Base-by-base conservation (phyloP, 2,329 filamentous ascomycete genomes). In the Cladosporium sp. region DNA sequence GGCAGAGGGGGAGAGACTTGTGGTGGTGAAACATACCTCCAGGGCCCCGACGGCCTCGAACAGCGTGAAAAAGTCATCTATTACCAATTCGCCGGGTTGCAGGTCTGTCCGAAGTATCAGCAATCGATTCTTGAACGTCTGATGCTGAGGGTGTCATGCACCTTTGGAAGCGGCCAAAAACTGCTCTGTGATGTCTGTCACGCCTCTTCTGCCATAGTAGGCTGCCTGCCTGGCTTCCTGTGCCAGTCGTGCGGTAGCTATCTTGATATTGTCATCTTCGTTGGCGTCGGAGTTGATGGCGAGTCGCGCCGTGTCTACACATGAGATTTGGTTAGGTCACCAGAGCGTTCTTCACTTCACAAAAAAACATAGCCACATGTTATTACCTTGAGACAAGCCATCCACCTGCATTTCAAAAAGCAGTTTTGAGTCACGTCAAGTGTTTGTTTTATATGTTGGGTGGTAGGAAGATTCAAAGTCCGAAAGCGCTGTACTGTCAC, bases 21-120 rank as follows among this genome's bases (percentile, higher is more conserved):
- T 19, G 11, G 18, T 4, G 17, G 7, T 8, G 24, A 2, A 17
- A 51, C 56, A 29, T 67, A 77, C 74, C 80, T 93, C 88, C 18
- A 93, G 77, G 59, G 88, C 88, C 55, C 89, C 88, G 59, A 99
- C 93, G 43, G 91, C 86, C 72, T 97, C 93, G 60, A 96, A 96
- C 4, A 99, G 78, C 1, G 90, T 95, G 64, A 99, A 97, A 66
- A 83, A 83, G 39, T 87, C 88, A 89, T 97, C 91, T 72, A 96
- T 96, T 56, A 97, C 79, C 3, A 99, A 79, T 60, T 95, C 84
- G 27, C 93, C 93, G 7, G 87, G 83, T 41, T 80, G 72, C 51
- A 97, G 74, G 55, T 82, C 45, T 48, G 19, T 15, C 12, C 43
- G 39, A 24, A 19, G 4, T 29, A 38, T 38, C 5, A 18, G 39